phyloP scores from a whole-genome alignment of 2,329 filamentous ascomycete genomes.

The Scortechinia acanthostroma region DNA sequence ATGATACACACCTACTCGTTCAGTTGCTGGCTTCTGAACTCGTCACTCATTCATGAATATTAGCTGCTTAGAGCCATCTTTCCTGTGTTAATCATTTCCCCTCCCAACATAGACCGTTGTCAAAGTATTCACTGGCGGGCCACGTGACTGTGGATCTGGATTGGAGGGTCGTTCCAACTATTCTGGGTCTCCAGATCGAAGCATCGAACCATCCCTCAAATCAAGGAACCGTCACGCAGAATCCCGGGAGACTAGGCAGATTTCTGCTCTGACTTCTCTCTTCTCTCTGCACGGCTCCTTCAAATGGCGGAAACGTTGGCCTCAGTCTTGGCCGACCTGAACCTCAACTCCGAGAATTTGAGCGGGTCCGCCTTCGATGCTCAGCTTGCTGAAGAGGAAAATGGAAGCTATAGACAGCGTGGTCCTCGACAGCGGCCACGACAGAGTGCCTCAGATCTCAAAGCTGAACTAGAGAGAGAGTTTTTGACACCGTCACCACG shows the following conservation, averaged over 20 bases:
- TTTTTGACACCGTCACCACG: conserved; percentile 73
- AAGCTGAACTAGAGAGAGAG: conserved; percentile 64
- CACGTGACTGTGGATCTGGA: neutral
- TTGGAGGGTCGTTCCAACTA: too few relatives aligned
- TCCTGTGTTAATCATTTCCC: neutral
- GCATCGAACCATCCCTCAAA: too few relatives aligned
- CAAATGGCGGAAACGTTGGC: conserved; percentile 17
- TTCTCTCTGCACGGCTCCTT: too few relatives aligned
- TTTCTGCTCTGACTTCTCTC: too few relatives aligned
- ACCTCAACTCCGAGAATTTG: conserved; percentile 9
- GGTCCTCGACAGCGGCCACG: conserved; percentile 30
- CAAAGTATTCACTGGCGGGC: too few relatives aligned
- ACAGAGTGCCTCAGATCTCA: conserved; percentile 55
- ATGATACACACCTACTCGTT: conserved; percentile 1
- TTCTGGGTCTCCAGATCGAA: too few relatives aligned
- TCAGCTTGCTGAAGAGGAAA: conserved; percentile 17
- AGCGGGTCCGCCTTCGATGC: conserved; percentile 14
- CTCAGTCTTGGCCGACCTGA: conserved; percentile 15
- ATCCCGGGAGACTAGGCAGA: too few relatives aligned
- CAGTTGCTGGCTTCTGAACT: neutral
- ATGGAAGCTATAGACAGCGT: conserved; percentile 16
- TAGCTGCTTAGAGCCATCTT: neutral
- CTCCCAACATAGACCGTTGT: too few relatives aligned
- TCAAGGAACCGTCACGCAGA: too few relatives aligned
- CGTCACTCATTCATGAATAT: neutral